A percentile compares a stretch with the other conserved stretches of the same genome.
Conservation (phyloP, 2,329 filamentous ascomycete genomes). For the Canariomyces notabilis region DNA sequence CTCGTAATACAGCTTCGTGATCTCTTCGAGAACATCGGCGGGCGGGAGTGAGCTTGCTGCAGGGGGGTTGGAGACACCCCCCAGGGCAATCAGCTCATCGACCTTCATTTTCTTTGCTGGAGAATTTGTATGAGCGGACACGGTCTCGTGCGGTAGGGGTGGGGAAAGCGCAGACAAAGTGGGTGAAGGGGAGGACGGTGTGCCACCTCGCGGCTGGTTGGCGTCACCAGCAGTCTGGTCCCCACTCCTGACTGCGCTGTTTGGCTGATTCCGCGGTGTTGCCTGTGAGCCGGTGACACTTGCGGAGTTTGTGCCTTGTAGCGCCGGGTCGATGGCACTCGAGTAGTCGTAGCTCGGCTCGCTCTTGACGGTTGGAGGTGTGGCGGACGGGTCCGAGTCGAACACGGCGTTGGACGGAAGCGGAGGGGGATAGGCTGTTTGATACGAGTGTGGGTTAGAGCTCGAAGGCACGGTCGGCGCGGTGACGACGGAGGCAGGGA, state of each 20-base stretch:
- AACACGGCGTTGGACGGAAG: slow-evolving; percentile 20
- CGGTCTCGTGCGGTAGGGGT: slow-evolving; percentile 28
- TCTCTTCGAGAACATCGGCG: slow-evolving; percentile 55
- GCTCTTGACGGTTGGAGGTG: slow-evolving; percentile 30
- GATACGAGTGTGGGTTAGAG: slow-evolving; percentile 35
- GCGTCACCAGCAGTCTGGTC: slow-evolving; percentile 15
- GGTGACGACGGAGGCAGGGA: slow-evolving; percentile 24
- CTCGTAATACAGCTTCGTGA: slow-evolving; percentile 66
- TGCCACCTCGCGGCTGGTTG: slow-evolving; percentile 40
- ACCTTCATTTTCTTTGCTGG: slow-evolving; percentile 64
- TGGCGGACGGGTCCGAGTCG: slow-evolving; percentile 25
- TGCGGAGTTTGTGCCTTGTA: slow-evolving; percentile 22
- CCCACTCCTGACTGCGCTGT: slow-evolving; percentile 9
- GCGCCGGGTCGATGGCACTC: slow-evolving; percentile 30
- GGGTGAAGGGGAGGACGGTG: slow-evolving; percentile 31
- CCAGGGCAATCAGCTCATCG: slow-evolving; percentile 62
- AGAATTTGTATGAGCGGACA: slow-evolving; percentile 39
- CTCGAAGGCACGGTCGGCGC: slow-evolving; percentile 33
- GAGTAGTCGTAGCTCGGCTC: slow-evolving; percentile 33
- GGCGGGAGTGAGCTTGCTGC: slow-evolving; percentile 47
- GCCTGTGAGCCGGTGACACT: slow-evolving; percentile 12
- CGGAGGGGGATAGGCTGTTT: slow-evolving; percentile 37
- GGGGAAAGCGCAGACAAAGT: slow-evolving; percentile 12
- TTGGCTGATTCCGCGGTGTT: slow-evolving; percentile 20
- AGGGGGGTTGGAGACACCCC: slow-evolving; percentile 54